These are phyloP conservation scores for Schwanniomyces pseudopolymorphus DNA, from an alignment of 805 yeast genomes.

Conservation along the genomic window DNA sequence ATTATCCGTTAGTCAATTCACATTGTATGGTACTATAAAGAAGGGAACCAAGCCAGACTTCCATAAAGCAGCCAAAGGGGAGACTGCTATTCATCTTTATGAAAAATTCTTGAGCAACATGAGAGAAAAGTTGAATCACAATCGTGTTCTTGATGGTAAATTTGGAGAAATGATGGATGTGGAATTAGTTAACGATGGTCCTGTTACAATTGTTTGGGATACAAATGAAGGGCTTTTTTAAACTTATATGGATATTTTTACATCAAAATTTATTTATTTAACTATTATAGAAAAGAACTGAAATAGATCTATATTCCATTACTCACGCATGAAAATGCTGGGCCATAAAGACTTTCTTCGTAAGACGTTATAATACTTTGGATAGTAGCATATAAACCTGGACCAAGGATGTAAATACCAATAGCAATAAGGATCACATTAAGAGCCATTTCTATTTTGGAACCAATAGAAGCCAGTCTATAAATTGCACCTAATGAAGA, in stretches of 20 bases:
- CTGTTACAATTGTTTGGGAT: conserved; percentile 83
- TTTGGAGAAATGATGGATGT: conserved; percentile 99
- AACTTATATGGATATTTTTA: not conserved
- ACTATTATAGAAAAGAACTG: not conserved
- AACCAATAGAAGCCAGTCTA: conserved; percentile 21
- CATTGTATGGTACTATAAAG: conserved; percentile 77
- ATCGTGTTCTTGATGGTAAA: conserved; percentile 77
- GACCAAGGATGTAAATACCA: conserved; percentile 58
- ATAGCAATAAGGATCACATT: conserved; percentile 40
- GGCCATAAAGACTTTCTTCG: conserved; percentile 48
- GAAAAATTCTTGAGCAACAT: conserved; percentile 51
- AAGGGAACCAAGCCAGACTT: conserved; percentile 96
- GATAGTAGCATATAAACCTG: conserved; percentile 56
- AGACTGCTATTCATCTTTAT: conserved; percentile 49
- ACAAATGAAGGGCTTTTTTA: conserved; percentile 43
- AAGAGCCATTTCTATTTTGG: conserved; percentile 36
- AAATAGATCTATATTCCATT: conserved; percentile 13
- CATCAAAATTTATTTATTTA: not conserved
- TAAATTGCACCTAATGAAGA: conserved; percentile 25
- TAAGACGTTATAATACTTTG: conserved; percentile 55
- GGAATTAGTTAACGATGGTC: conserved; percentile 84
- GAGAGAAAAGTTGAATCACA: conserved; percentile 53
- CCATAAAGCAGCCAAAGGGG: conserved; percentile 87
- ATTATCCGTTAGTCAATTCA: conserved; percentile 88
- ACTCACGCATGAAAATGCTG: conserved; percentile 50